These are phyloP conservation scores for Verticillium klebahnii DNA, from an alignment of 2,329 filamentous ascomycete genomes.

Conservation along the genomic window DNA sequence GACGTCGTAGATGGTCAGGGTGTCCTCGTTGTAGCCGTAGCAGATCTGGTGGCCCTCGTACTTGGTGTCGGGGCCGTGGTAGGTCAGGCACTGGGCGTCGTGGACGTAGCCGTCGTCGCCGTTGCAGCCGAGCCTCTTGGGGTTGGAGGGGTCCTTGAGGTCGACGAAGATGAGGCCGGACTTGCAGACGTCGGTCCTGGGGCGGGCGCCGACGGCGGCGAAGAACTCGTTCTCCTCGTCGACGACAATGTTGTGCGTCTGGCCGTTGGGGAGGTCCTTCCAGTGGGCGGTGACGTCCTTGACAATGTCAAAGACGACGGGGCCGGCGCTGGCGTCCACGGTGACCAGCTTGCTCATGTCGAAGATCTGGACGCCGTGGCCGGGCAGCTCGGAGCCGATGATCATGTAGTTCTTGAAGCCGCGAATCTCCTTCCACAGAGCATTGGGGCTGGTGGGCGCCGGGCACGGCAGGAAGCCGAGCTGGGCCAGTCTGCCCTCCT, in stretches of 20 bases:
- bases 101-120: constrained; percentile 44
- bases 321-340: constrained; percentile 30
- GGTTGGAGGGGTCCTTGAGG: constrained; percentile 43
- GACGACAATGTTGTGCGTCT: constrained; percentile 42
- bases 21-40: constrained; percentile 49
- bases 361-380: constrained; percentile 56
- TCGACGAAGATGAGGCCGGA: constrained; percentile 50
- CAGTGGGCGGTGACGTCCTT: constrained; percentile 23
- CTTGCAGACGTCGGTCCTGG: constrained; percentile 32
- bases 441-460: not conserved
- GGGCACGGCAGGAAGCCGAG: constrained; percentile 31
- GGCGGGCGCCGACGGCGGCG: constrained; percentile 33
- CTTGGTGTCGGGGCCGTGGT: constrained; percentile 41
- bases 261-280: constrained; percentile 21
- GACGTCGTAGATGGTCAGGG: constrained; percentile 45
- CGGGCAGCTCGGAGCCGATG: constrained; percentile 30
- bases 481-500: constrained; percentile 33
- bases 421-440: constrained; percentile 26
- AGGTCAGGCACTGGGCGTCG: constrained; percentile 46
- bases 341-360: constrained; percentile 45
- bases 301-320: constrained; percentile 19
- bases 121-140: constrained; percentile 41
- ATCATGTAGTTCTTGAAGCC: constrained; percentile 23
- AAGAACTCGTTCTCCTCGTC: constrained; percentile 39
- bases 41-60: constrained; percentile 44